A percentile compares a stretch with the other conserved stretches of the same genome.
These are phyloP conservation scores for Chlorophyllum brunneum DNA, from an alignment of 768 basidiomycete species.

Conservation along the genomic window DNA sequence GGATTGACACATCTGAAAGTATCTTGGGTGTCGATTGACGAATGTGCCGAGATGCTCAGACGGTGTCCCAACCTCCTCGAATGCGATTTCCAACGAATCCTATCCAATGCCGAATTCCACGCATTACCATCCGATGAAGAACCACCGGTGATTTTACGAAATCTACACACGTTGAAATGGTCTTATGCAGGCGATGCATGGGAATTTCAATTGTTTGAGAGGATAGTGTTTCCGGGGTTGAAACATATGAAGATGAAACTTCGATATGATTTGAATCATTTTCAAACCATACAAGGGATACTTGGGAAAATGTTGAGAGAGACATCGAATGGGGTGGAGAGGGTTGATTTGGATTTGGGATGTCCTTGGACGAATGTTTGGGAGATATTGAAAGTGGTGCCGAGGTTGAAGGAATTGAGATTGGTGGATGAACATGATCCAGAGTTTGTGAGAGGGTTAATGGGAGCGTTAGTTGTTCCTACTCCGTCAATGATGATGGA, in stretches of 20 bases:
- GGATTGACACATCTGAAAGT: slow-evolving; percentile 6
- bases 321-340: slow-evolving; percentile 5
- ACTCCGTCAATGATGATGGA: too few relatives aligned
- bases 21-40: slow-evolving; percentile 11
- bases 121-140: background rate
- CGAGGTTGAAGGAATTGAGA: background rate
- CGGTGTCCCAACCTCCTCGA: background rate
- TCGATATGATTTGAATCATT: slow-evolving; percentile 8
- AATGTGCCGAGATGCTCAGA: slow-evolving; percentile 9
- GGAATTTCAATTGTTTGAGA: slow-evolving; percentile 9
- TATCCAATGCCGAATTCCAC: slow-evolving; percentile 10
- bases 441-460: slow-evolving; percentile 7
- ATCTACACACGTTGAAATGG: slow-evolving; percentile 3
- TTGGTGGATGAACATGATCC: slow-evolving; percentile 9
- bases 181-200: slow-evolving; percentile 10
- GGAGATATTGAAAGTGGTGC: slow-evolving; percentile 9
- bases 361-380: slow-evolving; percentile 6
- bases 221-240: background rate
- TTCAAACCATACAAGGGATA: slow-evolving; percentile 1
- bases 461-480: slow-evolving; percentile 1
- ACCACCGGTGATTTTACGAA: background rate
- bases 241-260: slow-evolving; percentile 6
- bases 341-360: slow-evolving; percentile 9
- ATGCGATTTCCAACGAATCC: slow-evolving; percentile 7
- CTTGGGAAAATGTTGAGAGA: background rate